phyloP scores from a whole-genome alignment of 2,329 filamentous ascomycete species.

The Aspergillus phoenicis region DNA sequence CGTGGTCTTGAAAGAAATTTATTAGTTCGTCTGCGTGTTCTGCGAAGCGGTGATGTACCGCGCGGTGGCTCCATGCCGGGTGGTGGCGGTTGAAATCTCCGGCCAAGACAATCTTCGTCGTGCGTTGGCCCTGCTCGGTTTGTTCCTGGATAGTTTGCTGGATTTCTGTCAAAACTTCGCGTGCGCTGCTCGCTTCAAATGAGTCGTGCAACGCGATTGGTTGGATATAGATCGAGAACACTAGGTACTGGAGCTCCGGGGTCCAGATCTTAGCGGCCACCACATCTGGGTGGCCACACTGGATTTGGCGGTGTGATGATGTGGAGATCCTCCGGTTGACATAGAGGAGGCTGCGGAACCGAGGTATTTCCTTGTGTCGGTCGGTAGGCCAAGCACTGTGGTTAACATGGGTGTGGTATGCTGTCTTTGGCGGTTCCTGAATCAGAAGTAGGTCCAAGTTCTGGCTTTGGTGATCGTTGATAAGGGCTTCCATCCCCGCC shows the following conservation, averaged over 20 bases:
- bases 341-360: constrained; percentile 29
- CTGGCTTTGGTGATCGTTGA: constrained; percentile 28
- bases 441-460: constrained; percentile 29
- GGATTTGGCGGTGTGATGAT: constrained; percentile 26
- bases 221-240: constrained; percentile 25
- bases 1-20: constrained; percentile 12
- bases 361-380: constrained; percentile 21
- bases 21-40: constrained; percentile 15
- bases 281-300: constrained; percentile 24
- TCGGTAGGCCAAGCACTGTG: constrained; percentile 29
- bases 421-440: constrained; percentile 21
- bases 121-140: not conserved
- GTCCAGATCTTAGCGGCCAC: constrained; percentile 26
- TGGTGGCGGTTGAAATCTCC: constrained; percentile 24
- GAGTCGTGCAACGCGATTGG: not conserved
- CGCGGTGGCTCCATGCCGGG: constrained; percentile 14
- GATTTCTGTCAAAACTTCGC: constrained; percentile 8
- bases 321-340: constrained; percentile 27
- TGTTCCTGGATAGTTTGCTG: not conserved
- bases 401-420: constrained; percentile 26
- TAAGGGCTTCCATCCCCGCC: constrained; percentile 30
- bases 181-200: not conserved
- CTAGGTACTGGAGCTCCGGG: constrained; percentile 17
- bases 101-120: constrained; percentile 11
- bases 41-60: constrained; percentile 10